phyloP scores from a whole-genome alignment of 176 grass and related monocot genomes.

The Carex littledalei region DNA sequence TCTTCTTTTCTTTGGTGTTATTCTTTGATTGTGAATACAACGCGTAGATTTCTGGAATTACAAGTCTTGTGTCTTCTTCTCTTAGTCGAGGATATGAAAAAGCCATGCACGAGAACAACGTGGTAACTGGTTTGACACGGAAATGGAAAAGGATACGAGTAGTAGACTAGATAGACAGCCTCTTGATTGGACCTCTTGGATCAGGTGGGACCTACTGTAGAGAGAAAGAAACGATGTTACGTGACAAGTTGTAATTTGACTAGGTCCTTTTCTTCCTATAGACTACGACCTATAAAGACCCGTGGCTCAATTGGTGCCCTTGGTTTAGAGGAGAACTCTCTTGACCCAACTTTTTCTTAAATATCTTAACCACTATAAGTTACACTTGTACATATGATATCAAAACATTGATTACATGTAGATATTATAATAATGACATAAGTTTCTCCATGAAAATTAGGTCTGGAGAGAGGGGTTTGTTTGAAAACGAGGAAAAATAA shows the following conservation, averaged over 20 bases:
- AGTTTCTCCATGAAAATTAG: neutral
- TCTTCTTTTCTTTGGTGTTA: neutral
- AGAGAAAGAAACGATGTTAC: slow-evolving; percentile 8
- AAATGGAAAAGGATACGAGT: neutral
- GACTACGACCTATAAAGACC: slow-evolving; percentile 8
- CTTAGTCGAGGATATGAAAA: slow-evolving; percentile 5
- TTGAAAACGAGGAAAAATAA: neutral
- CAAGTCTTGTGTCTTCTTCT: neutral
- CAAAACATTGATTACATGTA: neutral
- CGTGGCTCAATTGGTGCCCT: slow-evolving; percentile 3
- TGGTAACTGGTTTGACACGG: slow-evolving; percentile 37
- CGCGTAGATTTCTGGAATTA: neutral
- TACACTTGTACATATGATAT: neutral
- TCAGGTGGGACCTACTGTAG: neutral
- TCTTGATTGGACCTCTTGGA: slow-evolving; percentile 7
- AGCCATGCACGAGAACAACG: slow-evolving; percentile 42
- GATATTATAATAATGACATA: neutral
- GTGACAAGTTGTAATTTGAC: slow-evolving; percentile 43
- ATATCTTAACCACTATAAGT: slow-evolving; percentile 9
- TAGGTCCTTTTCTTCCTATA: slow-evolving; percentile 23
- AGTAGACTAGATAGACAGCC: neutral
- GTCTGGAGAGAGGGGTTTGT: neutral
- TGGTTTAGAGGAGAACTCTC: neutral
- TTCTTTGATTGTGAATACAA: neutral
- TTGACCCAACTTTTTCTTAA: slow-evolving; percentile 10